Base-by-base conservation (phyloP, 768 basidiomycete genomes). In the Pisolithus orientalis region DNA sequence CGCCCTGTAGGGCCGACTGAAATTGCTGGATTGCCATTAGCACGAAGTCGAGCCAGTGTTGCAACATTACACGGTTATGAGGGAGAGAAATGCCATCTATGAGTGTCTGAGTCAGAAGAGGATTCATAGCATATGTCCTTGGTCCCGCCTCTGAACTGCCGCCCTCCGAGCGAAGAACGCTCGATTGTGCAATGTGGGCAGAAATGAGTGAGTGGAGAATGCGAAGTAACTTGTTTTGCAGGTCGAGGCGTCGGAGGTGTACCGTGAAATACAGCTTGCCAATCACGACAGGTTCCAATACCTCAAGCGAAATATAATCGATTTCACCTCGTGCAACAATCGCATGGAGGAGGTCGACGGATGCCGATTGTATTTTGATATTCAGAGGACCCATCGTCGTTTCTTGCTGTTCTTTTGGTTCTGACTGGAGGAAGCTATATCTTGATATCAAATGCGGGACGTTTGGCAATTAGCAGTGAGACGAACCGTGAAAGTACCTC, bases 21-120 rank as follows among this genome's bases (percentile, higher is more conserved):
- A 93, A 90, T 59, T 92, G 90, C 4, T 91, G 85, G 16, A 94
- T 72, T 1, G 92, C 90, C 84, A 90, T 90, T 50, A 95, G 78
- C 53, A 97, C 77, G 65, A 99, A 98, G 65, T 98, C 95, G 27
- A 98, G 76, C 95, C 95, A 98, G 60, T 96, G 91, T 62, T 96
- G 94, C 29, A 95, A 67, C 25, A 95, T 79, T 1, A 91, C 78
- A 28, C 85, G 81, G 68, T 95, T 96, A 29, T 77, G 68, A 9
- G 76, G 71, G 5, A 74, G 65, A 10, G 84, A 73, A 44, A 98
- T 82, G 3, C 90, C 95, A 62, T 95, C 90, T 16, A 87, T 73
- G 21, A 97, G 72, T 0, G 87, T 84, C 58, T 87, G 88, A 0
- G 87, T 77, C 27, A 96, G 69, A 40, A 92, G 77, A 0, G 87